These are phyloP conservation scores for Yarrowia divulgata DNA, from an alignment of 805 yeast genomes.

Conservation along the genomic window DNA sequence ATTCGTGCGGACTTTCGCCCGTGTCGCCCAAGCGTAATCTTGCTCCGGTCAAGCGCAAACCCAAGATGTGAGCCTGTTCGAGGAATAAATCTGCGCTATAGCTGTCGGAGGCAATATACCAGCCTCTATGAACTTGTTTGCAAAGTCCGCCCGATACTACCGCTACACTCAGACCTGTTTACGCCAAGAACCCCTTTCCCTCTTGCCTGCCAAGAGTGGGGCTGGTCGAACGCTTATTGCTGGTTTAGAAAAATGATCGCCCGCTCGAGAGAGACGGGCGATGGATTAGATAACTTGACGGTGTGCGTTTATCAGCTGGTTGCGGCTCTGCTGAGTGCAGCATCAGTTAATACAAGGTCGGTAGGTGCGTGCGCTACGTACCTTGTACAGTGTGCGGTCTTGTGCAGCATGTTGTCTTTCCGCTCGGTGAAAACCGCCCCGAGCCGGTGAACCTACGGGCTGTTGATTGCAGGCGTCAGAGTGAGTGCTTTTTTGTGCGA, in stretches of 20 bases:
- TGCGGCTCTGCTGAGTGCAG: background rate
- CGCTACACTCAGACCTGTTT: background rate
- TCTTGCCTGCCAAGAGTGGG: slow-evolving; percentile 20
- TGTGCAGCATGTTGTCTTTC: too few species aligned
- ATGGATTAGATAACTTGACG: slow-evolving; percentile 22
- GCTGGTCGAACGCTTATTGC: slow-evolving; percentile 1
- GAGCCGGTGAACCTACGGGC: background rate
- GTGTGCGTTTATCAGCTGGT: background rate
- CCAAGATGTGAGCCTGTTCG: too few species aligned
- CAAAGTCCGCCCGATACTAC: too few species aligned
- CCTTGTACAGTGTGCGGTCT: background rate
- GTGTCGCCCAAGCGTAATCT: background rate
- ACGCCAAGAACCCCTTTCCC: slow-evolving; percentile 7
- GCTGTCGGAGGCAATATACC: too few species aligned
- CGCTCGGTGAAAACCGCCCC: background rate
- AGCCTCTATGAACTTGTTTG: too few species aligned
- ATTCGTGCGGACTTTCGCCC: background rate
- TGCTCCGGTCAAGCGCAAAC: background rate
- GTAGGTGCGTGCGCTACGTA: background rate
- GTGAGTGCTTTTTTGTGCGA: background rate
- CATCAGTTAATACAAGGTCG: background rate
- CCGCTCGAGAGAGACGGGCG: background rate
- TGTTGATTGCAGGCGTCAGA: background rate
- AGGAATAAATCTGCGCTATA: too few species aligned
- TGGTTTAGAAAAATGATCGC: background rate